A percentile compares a stretch with the other conserved stretches of the same genome.
Evolutionary conservation across 2,329 filamentous ascomycete genomes (phyloP).

Genomic region (Coleophoma cylindrospora): DNA sequence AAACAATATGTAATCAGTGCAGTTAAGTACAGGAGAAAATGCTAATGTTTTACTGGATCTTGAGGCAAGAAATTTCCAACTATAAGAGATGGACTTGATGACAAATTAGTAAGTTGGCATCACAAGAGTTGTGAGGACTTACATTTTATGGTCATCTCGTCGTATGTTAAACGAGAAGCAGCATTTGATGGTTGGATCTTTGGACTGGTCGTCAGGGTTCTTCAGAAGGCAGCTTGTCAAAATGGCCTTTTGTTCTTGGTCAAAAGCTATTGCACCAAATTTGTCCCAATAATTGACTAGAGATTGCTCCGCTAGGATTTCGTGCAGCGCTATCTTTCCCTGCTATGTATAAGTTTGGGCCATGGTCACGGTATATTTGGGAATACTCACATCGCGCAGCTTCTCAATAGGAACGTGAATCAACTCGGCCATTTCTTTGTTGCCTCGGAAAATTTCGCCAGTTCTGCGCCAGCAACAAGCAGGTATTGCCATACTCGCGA

Average conservation of each 20-base stretch:
- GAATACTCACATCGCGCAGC: constrained; percentile 72
- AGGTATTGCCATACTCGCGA: constrained; percentile 97
- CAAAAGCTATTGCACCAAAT: constrained; percentile 96
- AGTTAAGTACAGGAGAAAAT: background rate
- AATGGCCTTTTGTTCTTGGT: constrained; percentile 88
- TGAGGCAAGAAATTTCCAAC: constrained; percentile 96
- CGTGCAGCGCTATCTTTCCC: constrained; percentile 92
- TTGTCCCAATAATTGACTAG: constrained; percentile 99
- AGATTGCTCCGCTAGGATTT: constrained; percentile 92
- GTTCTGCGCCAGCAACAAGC: constrained; percentile 97
- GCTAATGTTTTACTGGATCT: constrained; percentile 47
- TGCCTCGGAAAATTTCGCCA: constrained; percentile 94
- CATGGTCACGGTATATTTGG: background rate
- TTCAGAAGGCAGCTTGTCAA: constrained; percentile 90
- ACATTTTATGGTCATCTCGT: constrained; percentile 95
- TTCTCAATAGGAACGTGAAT: constrained; percentile 90
- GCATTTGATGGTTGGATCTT: constrained; percentile 75
- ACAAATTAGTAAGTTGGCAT: constrained; percentile 5
- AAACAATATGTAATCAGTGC: no score
- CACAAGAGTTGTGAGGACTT: constrained; percentile 32
- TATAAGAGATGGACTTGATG: constrained; percentile 77
- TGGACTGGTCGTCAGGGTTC: constrained; percentile 65
- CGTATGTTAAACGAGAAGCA: constrained; percentile 98
- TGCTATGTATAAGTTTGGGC: constrained; percentile 29
- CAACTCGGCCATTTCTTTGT: constrained; percentile 97